Evolutionary conservation across 169 alveolate genomes (phyloP).

Genomic region (Theileria annulata): DNA sequence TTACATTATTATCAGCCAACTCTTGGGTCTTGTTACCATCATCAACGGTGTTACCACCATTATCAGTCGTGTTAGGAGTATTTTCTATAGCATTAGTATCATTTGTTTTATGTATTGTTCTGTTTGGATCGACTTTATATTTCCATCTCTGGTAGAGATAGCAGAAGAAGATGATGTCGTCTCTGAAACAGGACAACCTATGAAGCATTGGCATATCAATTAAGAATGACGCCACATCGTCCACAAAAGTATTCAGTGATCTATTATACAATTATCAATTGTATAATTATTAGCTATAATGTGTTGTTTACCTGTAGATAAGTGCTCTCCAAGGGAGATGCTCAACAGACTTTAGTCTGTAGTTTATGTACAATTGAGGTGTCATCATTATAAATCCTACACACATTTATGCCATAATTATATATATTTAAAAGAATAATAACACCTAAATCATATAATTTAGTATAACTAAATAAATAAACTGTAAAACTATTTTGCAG

Average conservation of each 20-base stretch:
- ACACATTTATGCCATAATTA: not conserved
- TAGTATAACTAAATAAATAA: no score
- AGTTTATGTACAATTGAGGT: slow-evolving; percentile 97
- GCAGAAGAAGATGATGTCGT: slow-evolving; percentile 95
- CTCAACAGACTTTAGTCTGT: slow-evolving; percentile 96
- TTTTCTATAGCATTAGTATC: slow-evolving; percentile 28
- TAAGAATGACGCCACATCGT: slow-evolving; percentile 95
- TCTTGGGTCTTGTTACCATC: not conserved
- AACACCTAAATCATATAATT: not conserved
- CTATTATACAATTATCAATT: slow-evolving; percentile 46
- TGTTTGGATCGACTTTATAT: slow-evolving; percentile 76
- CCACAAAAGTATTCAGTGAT: slow-evolving; percentile 96
- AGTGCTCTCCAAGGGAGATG: slow-evolving; percentile 98
- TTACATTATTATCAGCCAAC: not conserved
- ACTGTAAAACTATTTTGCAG: not conserved
- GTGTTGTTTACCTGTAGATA: slow-evolving; percentile 78
- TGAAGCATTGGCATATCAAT: slow-evolving; percentile 98
- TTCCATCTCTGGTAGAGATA: slow-evolving; percentile 95
- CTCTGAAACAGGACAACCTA: slow-evolving; percentile 96
- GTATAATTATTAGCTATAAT: not conserved
- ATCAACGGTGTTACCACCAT: slow-evolving; percentile 6
- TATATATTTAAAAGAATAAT: not conserved
- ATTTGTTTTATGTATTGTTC: slow-evolving; percentile 7
- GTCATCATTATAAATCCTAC: slow-evolving; percentile 94
- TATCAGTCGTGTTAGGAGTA: slow-evolving; percentile 8